phyloP scores from a whole-genome alignment of 164 flowering plant genomes.

The Kingdonia uniflora region DNA sequence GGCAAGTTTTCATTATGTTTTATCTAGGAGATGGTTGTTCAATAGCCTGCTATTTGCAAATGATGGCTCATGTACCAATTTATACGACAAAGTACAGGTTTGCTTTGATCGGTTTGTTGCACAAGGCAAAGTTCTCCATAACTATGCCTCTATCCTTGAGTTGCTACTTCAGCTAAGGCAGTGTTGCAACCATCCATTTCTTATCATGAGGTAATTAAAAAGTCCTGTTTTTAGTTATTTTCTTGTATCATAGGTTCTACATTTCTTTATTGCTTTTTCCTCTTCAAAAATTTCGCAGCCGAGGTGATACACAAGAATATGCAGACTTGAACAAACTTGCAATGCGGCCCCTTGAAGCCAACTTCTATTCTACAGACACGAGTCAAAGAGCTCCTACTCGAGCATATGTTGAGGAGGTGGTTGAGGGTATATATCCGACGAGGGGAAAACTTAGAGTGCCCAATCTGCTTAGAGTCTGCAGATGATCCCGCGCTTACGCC shows the following conservation, averaged over 20 bases:
- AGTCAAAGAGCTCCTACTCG: constrained; percentile 26
- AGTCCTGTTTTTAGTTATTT: not conserved
- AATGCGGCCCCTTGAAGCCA: constrained; percentile 36
- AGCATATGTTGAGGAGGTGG: constrained; percentile 67
- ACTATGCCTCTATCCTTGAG: constrained; percentile 71
- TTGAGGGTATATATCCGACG: constrained; percentile 43
- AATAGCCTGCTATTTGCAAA: not conserved
- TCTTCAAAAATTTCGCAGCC: constrained; percentile 33
- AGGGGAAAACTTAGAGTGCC: constrained; percentile 64
- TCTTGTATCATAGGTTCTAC: not conserved
- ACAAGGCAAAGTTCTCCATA: constrained; percentile 75
- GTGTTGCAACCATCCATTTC: constrained; percentile 84
- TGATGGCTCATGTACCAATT: not conserved
- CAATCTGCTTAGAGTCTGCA: constrained; percentile 69
- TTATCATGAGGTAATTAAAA: constrained; percentile 58
- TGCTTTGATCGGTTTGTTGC: constrained; percentile 79
- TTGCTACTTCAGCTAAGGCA: constrained; percentile 66
- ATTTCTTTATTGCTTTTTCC: constrained; percentile 3
- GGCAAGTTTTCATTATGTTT: too few relatives aligned
- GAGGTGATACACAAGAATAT: constrained; percentile 49
- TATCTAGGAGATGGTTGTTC: too few relatives aligned
- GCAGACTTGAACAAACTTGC: constrained; percentile 54
- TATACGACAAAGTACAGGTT: constrained; percentile 41
- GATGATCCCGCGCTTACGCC: constrained; percentile 74
- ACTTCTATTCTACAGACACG: constrained; percentile 13